Percentiles rank a stretch among this genome's conserved stretches.
These are phyloP conservation scores for Laburnicola sp. DNA, from an alignment of 2,329 filamentous ascomycete species.

Conservation along the genomic window DNA sequence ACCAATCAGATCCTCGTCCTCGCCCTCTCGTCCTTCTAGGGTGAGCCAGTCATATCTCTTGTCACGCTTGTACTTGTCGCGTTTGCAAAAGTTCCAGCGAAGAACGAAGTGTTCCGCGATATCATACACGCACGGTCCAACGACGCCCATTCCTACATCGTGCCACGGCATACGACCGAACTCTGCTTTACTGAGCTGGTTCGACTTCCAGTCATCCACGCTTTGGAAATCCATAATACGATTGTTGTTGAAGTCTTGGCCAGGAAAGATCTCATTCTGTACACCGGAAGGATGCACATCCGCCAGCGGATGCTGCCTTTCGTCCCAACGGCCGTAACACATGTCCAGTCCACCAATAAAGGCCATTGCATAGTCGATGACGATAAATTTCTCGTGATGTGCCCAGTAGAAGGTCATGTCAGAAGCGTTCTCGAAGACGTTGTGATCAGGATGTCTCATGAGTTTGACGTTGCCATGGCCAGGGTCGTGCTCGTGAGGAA, in stretches of 20 bases:
- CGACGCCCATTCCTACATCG: slow-evolving; percentile 88
- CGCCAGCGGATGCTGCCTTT: slow-evolving; percentile 78
- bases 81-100: slow-evolving; percentile 95
- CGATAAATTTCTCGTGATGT: slow-evolving; percentile 96
- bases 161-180: slow-evolving; percentile 98
- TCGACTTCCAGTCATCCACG: slow-evolving; percentile 88
- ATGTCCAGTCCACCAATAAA: slow-evolving; percentile 95
- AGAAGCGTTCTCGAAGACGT: slow-evolving; percentile 86
- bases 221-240: slow-evolving; percentile 93
- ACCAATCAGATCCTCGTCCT: slow-evolving; percentile 81
- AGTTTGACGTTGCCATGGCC: slow-evolving; percentile 87
- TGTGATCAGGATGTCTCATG: slow-evolving; percentile 93
- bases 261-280: slow-evolving; percentile 83
- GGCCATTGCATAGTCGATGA: slow-evolving; percentile 86
- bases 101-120: slow-evolving; percentile 95
- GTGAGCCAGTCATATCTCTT: slow-evolving; percentile 81
- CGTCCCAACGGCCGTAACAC: slow-evolving; percentile 95
- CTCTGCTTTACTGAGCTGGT: slow-evolving; percentile 87
- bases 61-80: slow-evolving; percentile 96
- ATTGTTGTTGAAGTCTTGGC: slow-evolving; percentile 98
- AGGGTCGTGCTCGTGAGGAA: slow-evolving; percentile 73
- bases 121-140: slow-evolving; percentile 87
- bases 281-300: slow-evolving; percentile 87
- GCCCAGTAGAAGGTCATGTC: slow-evolving; percentile 99
- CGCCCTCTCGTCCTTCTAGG: slow-evolving; percentile 72